Conservation (phyloP, 1,139 yeast species). For the Hyphopichia buzzinii region DNA sequence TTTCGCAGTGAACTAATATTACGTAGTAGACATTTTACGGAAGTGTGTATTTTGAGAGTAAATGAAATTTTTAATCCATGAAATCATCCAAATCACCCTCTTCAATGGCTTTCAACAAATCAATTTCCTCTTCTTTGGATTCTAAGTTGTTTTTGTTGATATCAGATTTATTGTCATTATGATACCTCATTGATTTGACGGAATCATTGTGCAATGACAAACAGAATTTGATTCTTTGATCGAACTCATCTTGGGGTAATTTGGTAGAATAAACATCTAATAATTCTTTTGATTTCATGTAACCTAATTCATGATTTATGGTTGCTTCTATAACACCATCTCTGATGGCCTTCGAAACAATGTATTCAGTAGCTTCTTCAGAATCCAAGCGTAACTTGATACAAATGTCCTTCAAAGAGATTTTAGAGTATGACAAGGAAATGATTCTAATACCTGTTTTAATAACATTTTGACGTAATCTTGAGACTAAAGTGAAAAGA, state of each 20-base stretch:
- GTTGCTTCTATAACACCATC: conserved; percentile 98
- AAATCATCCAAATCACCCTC: conserved; percentile 52
- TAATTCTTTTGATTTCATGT: conserved; percentile 85
- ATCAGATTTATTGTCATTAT: conserved; percentile 42
- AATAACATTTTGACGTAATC: conserved; percentile 95
- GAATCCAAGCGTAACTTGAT: conserved; percentile 87
- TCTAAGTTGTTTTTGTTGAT: conserved; percentile 27
- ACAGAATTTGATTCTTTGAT: conserved; percentile 91
- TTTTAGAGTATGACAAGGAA: conserved; percentile 86
- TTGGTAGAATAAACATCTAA: conserved; percentile 84
- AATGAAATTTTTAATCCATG: conserved; percentile 34
- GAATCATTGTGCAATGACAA: conserved; percentile 87
- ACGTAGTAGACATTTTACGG: too few species aligned
- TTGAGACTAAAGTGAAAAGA: conserved; percentile 77
- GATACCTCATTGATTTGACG: conserved; percentile 94
- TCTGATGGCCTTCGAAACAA: conserved; percentile 93
- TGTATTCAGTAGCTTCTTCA: conserved; percentile 95
- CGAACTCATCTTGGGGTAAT: conserved; percentile 84
- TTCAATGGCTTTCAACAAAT: conserved; percentile 46
- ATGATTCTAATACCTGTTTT: conserved; percentile 96
- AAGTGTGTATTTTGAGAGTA: too few species aligned
- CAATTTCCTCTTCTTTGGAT: conserved; percentile 42
- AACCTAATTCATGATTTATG: conserved; percentile 88
- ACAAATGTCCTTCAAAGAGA: conserved; percentile 87
- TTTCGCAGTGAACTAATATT: background rate